Evolutionary conservation across 768 basidiomycete species (phyloP), one percentile per base, ranked within the genome.

Genomic region (Suillus hirtellus): DNA sequence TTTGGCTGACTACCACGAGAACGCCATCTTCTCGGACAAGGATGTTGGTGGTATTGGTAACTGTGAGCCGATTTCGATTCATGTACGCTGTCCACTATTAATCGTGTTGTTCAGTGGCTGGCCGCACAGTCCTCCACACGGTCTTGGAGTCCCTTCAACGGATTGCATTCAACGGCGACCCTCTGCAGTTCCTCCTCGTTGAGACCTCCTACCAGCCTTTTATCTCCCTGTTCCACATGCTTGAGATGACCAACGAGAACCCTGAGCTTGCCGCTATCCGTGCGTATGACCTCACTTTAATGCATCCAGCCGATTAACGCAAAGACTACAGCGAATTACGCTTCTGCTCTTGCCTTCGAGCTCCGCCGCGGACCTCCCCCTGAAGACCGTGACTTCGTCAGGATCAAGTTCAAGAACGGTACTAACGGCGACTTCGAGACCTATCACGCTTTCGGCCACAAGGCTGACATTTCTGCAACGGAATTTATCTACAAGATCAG

Each of bases 191-290:
- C 77, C 80, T 89, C 75, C 73, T 93, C 67, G 81, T 92, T 68
- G 86, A 91, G 77, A 88, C 89, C 17, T 90, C 91, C 66, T 95
- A 95, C 81, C 93, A 94, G 75, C 88, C 93, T 15, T 93, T 96
- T 84, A 88, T 95, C 71, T 93, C 92, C 6, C 82, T 95, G 75
- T 90, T 95, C 85, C 85, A 88, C 72, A 84, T 90, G 75, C 86
- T 90, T 24, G 90, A 89, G 63, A 77, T 89, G 63, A 68, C 76
- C 67, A 78, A 83, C 65, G 76, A 82, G 34, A 75, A 86, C 71
- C 88, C 89, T 1, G 83, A 88, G 60, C 74, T 89, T 66, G 75
- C 79, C 54, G 86, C 80, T 46, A 83, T 92, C 65, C 89, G 89
- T 92, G 71, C 72, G 90, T 85, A 31, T 14, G 56, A n/a, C 37